Evolutionary conservation across 2,329 filamentous ascomycete species (phyloP).

Genomic region (Didymella pomorum): DNA sequence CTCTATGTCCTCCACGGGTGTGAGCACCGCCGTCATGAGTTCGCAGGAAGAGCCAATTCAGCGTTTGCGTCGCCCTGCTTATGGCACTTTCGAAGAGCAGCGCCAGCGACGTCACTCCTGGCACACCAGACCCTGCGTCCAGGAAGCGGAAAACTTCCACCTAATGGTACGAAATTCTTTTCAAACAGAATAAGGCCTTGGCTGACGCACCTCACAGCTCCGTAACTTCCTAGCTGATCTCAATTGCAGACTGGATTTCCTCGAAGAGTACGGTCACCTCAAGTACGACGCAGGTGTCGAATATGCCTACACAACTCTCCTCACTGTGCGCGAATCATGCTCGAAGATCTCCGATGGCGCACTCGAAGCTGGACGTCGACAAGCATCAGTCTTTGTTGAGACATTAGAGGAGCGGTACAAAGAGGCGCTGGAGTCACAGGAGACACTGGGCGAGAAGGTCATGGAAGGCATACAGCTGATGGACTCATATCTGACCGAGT

Average conservation of each 20-base stretch:
- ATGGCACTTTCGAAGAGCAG: conserved; percentile 46
- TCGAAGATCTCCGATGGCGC: conserved; percentile 89
- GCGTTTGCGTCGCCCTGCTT: conserved; percentile 45
- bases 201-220: conserved; percentile 59
- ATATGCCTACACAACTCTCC: conserved; percentile 83
- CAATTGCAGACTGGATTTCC: conserved; percentile 83
- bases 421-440: conserved; percentile 82
- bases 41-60: conserved; percentile 56
- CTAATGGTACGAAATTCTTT: conserved; percentile 44
- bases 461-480: conserved; percentile 85
- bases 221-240: conserved; percentile 86
- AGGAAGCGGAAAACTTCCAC: conserved; percentile 59
- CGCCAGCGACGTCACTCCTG: conserved; percentile 58
- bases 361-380: conserved; percentile 82
- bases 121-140: conserved; percentile 55
- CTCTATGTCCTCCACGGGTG: conserved; percentile 21
- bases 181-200: background rate
- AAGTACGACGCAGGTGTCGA: conserved; percentile 84
- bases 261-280: conserved; percentile 86
- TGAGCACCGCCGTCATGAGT: conserved; percentile 47
- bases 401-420: conserved; percentile 89
- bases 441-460: conserved; percentile 90
- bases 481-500: conserved; percentile 83
- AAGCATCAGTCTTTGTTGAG: conserved; percentile 89
- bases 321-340: conserved; percentile 86